Evolutionary conservation across 2,329 filamentous ascomycete species (phyloP).

Genomic region (Phialocephala sp.): DNA sequence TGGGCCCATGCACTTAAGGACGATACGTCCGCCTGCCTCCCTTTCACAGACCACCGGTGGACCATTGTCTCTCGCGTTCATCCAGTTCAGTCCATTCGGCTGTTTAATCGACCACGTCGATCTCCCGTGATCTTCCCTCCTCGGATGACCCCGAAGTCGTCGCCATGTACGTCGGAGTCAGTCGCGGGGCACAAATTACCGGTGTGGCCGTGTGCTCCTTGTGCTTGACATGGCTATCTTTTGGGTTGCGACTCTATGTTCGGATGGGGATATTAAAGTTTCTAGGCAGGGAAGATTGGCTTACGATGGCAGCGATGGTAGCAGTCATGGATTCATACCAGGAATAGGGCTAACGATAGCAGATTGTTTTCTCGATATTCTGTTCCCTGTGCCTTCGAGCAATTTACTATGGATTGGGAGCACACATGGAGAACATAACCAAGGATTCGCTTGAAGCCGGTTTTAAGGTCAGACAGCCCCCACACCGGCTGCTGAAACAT

Average conservation of each 20-base stretch:
- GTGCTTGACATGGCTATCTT: conserved; percentile 43
- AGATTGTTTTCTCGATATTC: conserved; percentile 38
- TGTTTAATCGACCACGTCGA: background rate
- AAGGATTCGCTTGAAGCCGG: conserved; percentile 27
- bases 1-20: conserved; percentile 3
- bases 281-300: conserved; percentile 42
- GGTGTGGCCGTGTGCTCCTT: conserved; percentile 45
- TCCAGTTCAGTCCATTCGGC: background rate
- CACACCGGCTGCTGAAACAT: background rate
- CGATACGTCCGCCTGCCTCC: background rate
- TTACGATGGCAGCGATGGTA: conserved; percentile 40
- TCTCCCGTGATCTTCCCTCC: background rate
- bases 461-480: conserved; percentile 32
- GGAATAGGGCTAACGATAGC: conserved; percentile 13
- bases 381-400: conserved; percentile 35
- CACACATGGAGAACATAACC: conserved; percentile 39
- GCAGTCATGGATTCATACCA: background rate
- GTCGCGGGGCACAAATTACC: conserved; percentile 33
- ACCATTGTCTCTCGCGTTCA: background rate
- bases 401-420: conserved; percentile 37
- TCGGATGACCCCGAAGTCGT: background rate
- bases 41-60: no score
- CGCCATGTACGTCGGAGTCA: conserved; percentile 18
- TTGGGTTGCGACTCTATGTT: conserved; percentile 40
- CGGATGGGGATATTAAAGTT: conserved; percentile 39